A percentile compares a stretch with the other conserved stretches of the same genome.
phyloP scores from a whole-genome alignment of 192 early-diverging fungal species.

The Entomortierella beljakovae region DNA sequence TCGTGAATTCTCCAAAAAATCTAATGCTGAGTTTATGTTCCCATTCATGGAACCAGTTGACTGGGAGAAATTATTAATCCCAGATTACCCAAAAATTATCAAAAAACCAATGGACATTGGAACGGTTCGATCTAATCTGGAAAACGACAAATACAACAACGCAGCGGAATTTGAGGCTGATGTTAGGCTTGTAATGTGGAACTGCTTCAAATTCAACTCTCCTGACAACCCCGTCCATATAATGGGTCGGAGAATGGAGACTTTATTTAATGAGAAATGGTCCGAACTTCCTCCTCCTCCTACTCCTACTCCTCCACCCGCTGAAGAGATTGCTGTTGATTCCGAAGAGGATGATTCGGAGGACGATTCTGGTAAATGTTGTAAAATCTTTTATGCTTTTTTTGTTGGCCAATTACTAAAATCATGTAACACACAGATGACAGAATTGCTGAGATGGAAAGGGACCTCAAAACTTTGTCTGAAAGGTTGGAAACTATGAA shows the following conservation, averaged over 20 bases:
- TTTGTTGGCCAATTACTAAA: not conserved
- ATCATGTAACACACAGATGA: constrained; percentile 25
- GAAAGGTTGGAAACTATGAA: constrained; percentile 56
- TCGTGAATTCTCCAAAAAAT: constrained; percentile 75
- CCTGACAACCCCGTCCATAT: constrained; percentile 67
- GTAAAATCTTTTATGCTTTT: not conserved
- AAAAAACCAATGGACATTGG: constrained; percentile 85
- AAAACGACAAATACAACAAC: constrained; percentile 67
- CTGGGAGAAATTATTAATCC: constrained; percentile 82
- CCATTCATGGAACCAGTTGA: constrained; percentile 91
- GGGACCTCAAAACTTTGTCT: constrained; percentile 42
- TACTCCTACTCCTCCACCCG: constrained; percentile 20
- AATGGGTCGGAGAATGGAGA: constrained; percentile 72
- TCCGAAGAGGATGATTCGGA: constrained; percentile 20
- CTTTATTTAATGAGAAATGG: constrained; percentile 78
- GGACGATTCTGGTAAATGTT: constrained; percentile 37
- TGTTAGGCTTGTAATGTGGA: constrained; percentile 74
- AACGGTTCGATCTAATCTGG: constrained; percentile 74
- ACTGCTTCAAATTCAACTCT: constrained; percentile 84
- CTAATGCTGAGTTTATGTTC: constrained; percentile 74
- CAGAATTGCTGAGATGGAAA: constrained; percentile 54
- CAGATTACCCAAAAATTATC: constrained; percentile 86
- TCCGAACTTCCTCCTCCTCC: constrained; percentile 48
- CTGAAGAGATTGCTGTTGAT: constrained; percentile 26
- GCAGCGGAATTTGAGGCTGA: constrained; percentile 74